A percentile compares a stretch with the other conserved stretches of the same genome.
These are phyloP conservation scores for Mucor irregularis DNA, from an alignment of 371 early-diverging fungal genomes.

Conservation along the genomic window DNA sequence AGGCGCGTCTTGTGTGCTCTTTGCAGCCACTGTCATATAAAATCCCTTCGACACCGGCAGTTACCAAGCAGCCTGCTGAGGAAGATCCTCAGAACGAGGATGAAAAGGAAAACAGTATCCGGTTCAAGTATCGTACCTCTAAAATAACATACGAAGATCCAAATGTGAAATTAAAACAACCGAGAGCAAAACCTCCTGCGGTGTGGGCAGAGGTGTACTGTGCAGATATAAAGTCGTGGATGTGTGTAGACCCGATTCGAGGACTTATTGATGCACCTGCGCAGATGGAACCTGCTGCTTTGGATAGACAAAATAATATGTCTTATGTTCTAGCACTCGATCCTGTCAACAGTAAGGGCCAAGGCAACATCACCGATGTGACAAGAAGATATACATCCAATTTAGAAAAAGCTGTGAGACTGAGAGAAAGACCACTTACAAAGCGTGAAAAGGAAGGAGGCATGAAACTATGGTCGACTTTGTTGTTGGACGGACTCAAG, in stretches of 20 bases:
- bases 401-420: slow-evolving; percentile 51
- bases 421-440: slow-evolving; percentile 53
- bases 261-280: slow-evolving; percentile 52
- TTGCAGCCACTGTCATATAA: slow-evolving; percentile 66
- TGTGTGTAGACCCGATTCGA: slow-evolving; percentile 65
- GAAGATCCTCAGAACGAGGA: background rate
- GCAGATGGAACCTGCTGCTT: slow-evolving; percentile 52
- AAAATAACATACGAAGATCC: slow-evolving; percentile 15
- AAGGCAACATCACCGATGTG: slow-evolving; percentile 57
- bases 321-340: slow-evolving; percentile 65
- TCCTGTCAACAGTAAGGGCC: background rate
- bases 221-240: slow-evolving; percentile 49
- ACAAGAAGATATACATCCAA: slow-evolving; percentile 69
- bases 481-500: slow-evolving; percentile 21
- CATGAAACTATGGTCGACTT: slow-evolving; percentile 35
- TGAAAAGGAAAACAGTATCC: background rate
- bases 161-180: slow-evolving; percentile 26
- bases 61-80: no score
- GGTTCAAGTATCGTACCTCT: slow-evolving; percentile 27
- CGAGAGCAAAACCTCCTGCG: slow-evolving; percentile 36
- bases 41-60: slow-evolving; percentile 15
- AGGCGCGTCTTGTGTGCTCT: slow-evolving; percentile 65
- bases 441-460: slow-evolving; percentile 41
- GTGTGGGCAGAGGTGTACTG: slow-evolving; percentile 69
- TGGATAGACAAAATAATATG: slow-evolving; percentile 42